phyloP scores from a whole-genome alignment of 305 asterid species.

The Coffea humblotiana region DNA sequence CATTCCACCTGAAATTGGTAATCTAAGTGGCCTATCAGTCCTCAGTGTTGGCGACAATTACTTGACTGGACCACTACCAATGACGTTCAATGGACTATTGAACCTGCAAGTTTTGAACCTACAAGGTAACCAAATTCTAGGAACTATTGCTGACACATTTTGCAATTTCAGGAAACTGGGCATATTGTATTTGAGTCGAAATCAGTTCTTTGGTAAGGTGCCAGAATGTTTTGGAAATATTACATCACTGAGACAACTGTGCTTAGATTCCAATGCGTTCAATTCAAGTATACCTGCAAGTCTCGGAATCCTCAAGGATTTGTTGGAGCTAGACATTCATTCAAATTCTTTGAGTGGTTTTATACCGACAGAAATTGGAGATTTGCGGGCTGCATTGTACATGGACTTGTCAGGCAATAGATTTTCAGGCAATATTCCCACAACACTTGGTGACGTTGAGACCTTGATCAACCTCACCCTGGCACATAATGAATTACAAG shows the following conservation, averaged over 20 bases:
- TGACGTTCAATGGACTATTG: neutral
- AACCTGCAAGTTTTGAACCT: constrained; percentile 28
- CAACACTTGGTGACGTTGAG: constrained; percentile 23
- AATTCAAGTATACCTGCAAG: constrained; percentile 24
- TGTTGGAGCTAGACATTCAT: constrained; percentile 18
- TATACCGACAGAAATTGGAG: constrained; percentile 30
- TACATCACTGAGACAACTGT: constrained; percentile 19
- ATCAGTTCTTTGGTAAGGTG: constrained; percentile 24
- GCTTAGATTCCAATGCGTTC: constrained; percentile 22
- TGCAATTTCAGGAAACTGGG: constrained; percentile 25
- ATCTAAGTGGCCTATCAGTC: constrained; percentile 21
- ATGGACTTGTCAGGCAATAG: constrained; percentile 31
- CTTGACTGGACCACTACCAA: constrained; percentile 26
- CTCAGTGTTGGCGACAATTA: constrained; percentile 19
- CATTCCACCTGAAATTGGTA: constrained; percentile 36
- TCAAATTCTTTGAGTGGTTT: constrained; percentile 28
- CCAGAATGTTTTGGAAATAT: constrained; percentile 36
- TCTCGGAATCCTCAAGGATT: constrained; percentile 20
- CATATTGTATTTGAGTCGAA: constrained; percentile 18
- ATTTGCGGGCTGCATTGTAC: constrained; percentile 12
- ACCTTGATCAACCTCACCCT: constrained; percentile 24
- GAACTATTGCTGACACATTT: constrained; percentile 19
- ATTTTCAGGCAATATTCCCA: constrained; percentile 31
- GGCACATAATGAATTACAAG: constrained; percentile 27
- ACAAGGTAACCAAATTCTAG: constrained; percentile 16